phyloP scores from a whole-genome alignment of 768 basidiomycete genomes.

The Termitomyces sp. region DNA sequence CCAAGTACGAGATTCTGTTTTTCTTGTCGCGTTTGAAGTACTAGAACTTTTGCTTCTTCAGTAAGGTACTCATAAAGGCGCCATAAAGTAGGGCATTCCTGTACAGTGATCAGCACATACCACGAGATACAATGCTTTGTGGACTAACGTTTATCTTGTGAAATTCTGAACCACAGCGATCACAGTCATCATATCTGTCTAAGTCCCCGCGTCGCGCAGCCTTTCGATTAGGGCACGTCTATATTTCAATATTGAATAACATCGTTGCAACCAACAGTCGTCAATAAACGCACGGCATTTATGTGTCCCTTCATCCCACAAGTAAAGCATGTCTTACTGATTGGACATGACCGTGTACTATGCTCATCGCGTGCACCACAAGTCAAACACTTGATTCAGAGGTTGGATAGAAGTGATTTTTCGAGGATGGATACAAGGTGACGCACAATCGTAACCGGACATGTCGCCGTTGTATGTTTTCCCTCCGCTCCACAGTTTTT shows the following conservation, averaged over 20 bases:
- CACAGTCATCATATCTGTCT: slow-evolving; percentile 44
- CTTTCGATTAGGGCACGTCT: slow-evolving; percentile 71
- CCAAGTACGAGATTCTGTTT: slow-evolving; percentile 50
- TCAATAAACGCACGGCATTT: slow-evolving; percentile 41
- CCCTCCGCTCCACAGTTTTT: slow-evolving; percentile 75
- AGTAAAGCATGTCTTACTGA: slow-evolving; percentile 72
- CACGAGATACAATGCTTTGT: background rate
- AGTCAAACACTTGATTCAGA: slow-evolving; percentile 55
- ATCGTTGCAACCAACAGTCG: background rate
- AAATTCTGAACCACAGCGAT: slow-evolving; percentile 58
- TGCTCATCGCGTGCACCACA: slow-evolving; percentile 82
- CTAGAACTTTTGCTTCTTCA: slow-evolving; percentile 41
- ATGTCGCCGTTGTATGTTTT: slow-evolving; percentile 62
- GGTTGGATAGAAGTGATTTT: background rate
- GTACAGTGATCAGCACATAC: background rate
- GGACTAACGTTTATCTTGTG: slow-evolving; percentile 60
- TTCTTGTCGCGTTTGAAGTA: slow-evolving; percentile 39
- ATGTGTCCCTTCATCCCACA: slow-evolving; percentile 86
- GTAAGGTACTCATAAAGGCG: slow-evolving; percentile 70
- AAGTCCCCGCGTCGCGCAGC: slow-evolving; percentile 18
- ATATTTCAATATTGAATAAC: background rate
- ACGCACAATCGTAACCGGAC: slow-evolving; percentile 67
- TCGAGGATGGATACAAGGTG: background rate
- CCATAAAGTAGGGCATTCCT: slow-evolving; percentile 87
- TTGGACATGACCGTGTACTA: slow-evolving; percentile 69